Conservation (phyloP, 176 grass and related monocot genomes). For the Pontederia paniculata region DNA sequence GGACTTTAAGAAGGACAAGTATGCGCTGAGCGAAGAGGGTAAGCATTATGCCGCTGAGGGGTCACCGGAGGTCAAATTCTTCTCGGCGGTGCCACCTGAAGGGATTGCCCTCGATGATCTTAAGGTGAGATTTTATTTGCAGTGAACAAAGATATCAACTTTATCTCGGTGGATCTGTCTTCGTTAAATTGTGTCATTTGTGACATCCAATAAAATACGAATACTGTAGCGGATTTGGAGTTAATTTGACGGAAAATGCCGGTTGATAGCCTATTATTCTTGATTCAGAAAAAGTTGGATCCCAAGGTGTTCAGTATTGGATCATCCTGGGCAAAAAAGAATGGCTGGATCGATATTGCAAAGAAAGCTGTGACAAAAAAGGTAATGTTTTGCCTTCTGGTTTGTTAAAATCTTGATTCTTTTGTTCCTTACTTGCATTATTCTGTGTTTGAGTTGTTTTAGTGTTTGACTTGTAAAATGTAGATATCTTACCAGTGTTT, state of each 20-base stretch:
- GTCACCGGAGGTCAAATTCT: slow-evolving; percentile 59
- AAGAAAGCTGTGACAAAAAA: slow-evolving; percentile 3
- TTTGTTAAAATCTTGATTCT: too few species aligned
- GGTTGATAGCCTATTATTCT: not conserved
- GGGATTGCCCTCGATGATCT: slow-evolving; percentile 47
- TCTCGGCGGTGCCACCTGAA: slow-evolving; percentile 46
- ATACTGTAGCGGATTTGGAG: too few species aligned
- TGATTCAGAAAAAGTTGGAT: slow-evolving; percentile 1
- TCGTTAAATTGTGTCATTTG: too few species aligned
- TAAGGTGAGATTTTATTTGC: slow-evolving; percentile 30
- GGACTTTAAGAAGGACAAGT: slow-evolving; percentile 64
- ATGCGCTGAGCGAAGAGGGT: slow-evolving; percentile 65
- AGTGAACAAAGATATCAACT: too few species aligned
- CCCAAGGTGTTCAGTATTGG: slow-evolving; percentile 8
- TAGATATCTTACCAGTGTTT: too few species aligned
- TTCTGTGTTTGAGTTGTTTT: too few species aligned
- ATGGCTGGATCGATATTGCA: slow-evolving; percentile 10
- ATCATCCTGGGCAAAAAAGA: slow-evolving; percentile 8
- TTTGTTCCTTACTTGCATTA: too few species aligned
- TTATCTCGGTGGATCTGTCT: too few species aligned
- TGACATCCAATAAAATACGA: too few species aligned
- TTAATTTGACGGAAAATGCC: too few species aligned
- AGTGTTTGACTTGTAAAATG: too few species aligned
- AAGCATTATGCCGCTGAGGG: slow-evolving; percentile 46
- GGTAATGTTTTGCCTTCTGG: not conserved